These are phyloP conservation scores for Isochrysis galbana DNA, from an alignment of 78 protist species.

Conservation along the genomic window DNA sequence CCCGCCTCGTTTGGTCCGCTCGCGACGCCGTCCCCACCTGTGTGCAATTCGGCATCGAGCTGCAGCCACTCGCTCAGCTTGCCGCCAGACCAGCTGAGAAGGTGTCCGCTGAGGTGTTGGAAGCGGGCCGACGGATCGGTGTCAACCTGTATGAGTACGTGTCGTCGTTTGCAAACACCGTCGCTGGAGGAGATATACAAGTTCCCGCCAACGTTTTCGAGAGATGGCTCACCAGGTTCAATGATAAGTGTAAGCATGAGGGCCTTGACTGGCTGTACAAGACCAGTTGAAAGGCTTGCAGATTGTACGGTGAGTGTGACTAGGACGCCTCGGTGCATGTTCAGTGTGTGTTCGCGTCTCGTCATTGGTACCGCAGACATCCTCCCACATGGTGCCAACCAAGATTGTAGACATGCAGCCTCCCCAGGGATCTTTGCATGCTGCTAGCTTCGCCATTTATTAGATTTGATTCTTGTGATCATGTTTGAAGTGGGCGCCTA, in stretches of 20 bases:
- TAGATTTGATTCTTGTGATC: too few relatives aligned
- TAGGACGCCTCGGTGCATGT: too few relatives aligned
- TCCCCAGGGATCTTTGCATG: too few relatives aligned
- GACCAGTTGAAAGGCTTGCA: not conserved
- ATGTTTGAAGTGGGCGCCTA: too few relatives aligned
- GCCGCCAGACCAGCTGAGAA: not conserved
- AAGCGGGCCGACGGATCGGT: constrained; percentile 9
- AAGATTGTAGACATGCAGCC: too few relatives aligned
- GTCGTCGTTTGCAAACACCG: not conserved
- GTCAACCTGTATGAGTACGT: not conserved
- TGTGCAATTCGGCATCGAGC: not conserved
- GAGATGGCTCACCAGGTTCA: not conserved
- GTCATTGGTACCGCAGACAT: too few relatives aligned
- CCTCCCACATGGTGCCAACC: too few relatives aligned
- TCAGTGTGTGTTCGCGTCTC: too few relatives aligned
- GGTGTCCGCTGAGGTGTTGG: not conserved
- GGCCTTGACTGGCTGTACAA: constrained; percentile 16
- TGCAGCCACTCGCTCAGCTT: not conserved
- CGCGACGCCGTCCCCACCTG: not conserved
- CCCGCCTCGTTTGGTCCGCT: not conserved
- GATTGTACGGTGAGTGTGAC: too few relatives aligned
- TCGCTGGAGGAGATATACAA: not conserved
- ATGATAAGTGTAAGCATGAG: not conserved
- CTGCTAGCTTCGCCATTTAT: too few relatives aligned
- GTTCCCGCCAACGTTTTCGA: not conserved